Base-by-base conservation (phyloP, 495 filamentous ascomycete species). In the Glonium stellatum region DNA sequence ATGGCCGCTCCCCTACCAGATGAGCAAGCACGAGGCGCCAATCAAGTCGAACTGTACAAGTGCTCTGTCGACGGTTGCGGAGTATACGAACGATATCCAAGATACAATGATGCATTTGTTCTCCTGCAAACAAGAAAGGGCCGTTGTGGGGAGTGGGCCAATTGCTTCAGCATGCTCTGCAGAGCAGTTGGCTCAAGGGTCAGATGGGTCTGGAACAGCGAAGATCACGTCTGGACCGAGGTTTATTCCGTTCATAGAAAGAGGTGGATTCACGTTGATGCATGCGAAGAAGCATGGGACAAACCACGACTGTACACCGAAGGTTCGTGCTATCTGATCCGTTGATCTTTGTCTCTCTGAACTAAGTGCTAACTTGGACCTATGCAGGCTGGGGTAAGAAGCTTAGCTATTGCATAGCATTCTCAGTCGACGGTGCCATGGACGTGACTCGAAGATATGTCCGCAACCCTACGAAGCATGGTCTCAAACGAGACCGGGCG, bases 111-210 rank as follows among this genome's bases (percentile, higher is more conserved):
- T 71, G 93, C 97, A 18, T 98, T 95, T 88, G 85, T 90, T 54
- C 74, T 97, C 57, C 74, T 98, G 49, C 87, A 95, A 71, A 91
- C 89, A 48, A 77, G 88, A 58, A 82, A 86, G 61, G 93, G 93
- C 25, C 84, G 93, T 59, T 86, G 82, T 57, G 95, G 93, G 52
- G 93, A 99, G 76, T 99, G 95, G 92, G 92, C 88, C 55, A 97
- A 97, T 73, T 96, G 92, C 76, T 99, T 99, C 75, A 91, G 87
- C 72, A 99, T 99, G 93, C 80, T 99, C 21, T 97, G 93, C 75
- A 83, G 93, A 46, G 93, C 93, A 6, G 82, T 97, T 31, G 92
- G 92, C 35, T 87, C 84, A 37, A 82, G 95, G 47, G 93, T 97
- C 18, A 83, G 93, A 63, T 98, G 95, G 95, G 89, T 98, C 27